Percentiles rank a stretch among this genome's conserved stretches.
Evolutionary conservation across 768 basidiomycete genomes (phyloP).

Genomic region (Hemileccinum impolitum): DNA sequence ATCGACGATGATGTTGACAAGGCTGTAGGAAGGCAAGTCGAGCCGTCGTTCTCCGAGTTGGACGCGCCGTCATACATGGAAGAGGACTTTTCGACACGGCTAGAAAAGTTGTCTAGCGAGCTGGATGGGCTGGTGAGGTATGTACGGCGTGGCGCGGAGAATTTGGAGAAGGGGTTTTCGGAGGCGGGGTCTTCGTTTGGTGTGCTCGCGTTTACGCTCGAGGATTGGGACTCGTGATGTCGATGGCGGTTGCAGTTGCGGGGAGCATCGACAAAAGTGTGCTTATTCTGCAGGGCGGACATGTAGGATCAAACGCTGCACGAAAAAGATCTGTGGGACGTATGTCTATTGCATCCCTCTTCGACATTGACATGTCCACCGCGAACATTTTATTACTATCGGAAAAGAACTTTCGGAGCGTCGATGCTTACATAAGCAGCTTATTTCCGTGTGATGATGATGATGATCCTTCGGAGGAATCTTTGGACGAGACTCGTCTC

Average conservation of each 20-base stretch:
- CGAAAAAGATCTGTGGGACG: no score
- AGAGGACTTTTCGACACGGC: constrained; percentile 44
- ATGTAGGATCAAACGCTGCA: no score
- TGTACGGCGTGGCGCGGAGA: constrained; percentile 66
- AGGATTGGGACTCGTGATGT: constrained; percentile 64
- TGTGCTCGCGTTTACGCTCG: constrained; percentile 69
- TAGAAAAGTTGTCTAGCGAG: constrained; percentile 66
- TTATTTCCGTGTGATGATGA: neutral
- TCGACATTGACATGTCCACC: no score
- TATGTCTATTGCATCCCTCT: no score
- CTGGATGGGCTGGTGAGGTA: constrained; percentile 71
- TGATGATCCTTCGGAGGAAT: neutral
- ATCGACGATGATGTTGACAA: constrained; percentile 31
- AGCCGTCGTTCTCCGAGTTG: constrained; percentile 38
- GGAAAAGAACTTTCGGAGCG: no score
- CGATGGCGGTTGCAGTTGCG: no score
- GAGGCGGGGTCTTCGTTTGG: constrained; percentile 64
- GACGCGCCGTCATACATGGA: constrained; percentile 39
- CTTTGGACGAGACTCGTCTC: neutral
- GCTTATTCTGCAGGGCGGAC: no score
- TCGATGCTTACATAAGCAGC: constrained; percentile 1
- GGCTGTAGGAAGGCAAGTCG: constrained; percentile 17
- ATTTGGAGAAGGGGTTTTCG: constrained; percentile 56
- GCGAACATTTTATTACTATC: no score
- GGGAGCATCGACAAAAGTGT: no score